phyloP scores from a whole-genome alignment of 495 filamentous ascomycete genomes.

The Penicillium daleae region DNA sequence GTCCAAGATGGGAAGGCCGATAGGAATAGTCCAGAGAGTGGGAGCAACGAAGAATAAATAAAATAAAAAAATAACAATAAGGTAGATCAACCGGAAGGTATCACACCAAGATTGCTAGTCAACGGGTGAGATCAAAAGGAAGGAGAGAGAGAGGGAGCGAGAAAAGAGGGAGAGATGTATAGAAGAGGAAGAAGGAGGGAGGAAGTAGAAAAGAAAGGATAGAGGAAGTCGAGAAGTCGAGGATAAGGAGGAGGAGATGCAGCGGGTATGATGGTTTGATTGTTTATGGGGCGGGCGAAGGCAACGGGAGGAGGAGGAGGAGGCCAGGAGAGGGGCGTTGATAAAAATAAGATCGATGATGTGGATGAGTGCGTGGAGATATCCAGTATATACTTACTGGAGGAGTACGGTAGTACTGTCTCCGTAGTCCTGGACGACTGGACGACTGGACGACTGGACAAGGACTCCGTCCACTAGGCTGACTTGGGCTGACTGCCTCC shows the following conservation, averaged over 20 bases:
- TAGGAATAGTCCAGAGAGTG: slow-evolving; percentile 8
- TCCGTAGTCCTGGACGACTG: too few species aligned
- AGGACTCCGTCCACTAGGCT: background rate
- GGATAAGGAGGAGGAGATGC: background rate
- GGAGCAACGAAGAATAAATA: background rate
- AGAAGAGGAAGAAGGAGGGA: slow-evolving; percentile 20
- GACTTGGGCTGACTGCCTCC: background rate
- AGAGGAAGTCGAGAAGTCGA: slow-evolving; percentile 4
- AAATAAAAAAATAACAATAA: background rate
- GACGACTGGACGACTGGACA: too few species aligned
- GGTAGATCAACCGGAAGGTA: slow-evolving; percentile 14
- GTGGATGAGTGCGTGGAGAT: slow-evolving; percentile 8
- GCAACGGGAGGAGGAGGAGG: background rate
- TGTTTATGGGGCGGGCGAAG: slow-evolving; percentile 3
- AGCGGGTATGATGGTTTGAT: slow-evolving; percentile 6
- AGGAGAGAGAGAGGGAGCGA: background rate
- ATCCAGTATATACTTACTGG: background rate
- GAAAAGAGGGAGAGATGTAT: slow-evolving; percentile 16
- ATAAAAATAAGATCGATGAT: slow-evolving; percentile 28
- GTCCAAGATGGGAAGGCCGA: slow-evolving; percentile 3
- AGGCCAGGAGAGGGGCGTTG: background rate
- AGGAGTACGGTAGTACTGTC: too few species aligned
- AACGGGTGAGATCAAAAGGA: slow-evolving; percentile 4
- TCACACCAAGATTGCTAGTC: slow-evolving; percentile 16
- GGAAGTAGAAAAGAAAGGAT: slow-evolving; percentile 12